A percentile compares a stretch with the other conserved stretches of the same genome.
Conservation (phyloP, 2,329 filamentous ascomycete species). For the Metarhizium album region DNA sequence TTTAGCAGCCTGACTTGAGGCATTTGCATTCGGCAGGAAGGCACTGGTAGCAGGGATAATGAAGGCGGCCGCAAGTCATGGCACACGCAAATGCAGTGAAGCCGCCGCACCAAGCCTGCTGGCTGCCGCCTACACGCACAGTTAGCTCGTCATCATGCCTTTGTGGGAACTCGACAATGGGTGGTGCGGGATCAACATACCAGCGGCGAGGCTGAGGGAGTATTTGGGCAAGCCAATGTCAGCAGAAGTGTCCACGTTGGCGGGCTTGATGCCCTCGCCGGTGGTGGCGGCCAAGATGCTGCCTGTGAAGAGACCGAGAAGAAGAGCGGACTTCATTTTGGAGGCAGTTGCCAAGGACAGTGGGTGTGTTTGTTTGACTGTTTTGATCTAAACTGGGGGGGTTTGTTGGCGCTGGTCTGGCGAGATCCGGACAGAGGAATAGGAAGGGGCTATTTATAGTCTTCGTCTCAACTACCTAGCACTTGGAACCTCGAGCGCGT, state of each 20-base stretch:
- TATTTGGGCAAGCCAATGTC: not conserved
- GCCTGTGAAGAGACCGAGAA: not conserved
- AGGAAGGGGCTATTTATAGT: no score
- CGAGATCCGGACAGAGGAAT: no score
- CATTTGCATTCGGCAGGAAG: not conserved
- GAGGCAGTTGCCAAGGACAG: not conserved
- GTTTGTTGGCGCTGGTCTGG: not conserved
- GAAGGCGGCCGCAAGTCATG: not conserved
- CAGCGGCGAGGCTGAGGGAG: not conserved
- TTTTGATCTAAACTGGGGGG: not conserved
- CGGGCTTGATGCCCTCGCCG: not conserved
- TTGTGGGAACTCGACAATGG: not conserved
- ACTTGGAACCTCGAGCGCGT: no score
- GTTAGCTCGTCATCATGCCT: not conserved
- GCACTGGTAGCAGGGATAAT: not conserved
- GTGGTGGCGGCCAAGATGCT: not conserved
- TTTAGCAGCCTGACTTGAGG: not conserved
- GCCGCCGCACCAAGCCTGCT: not conserved
- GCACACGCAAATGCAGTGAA: not conserved
- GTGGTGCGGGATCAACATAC: not conserved
- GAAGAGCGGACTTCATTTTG: not conserved
- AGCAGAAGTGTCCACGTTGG: not conserved
- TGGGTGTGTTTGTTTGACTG: not conserved
- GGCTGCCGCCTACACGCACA: not conserved
- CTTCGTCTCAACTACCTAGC: no score